Evolutionary conservation across 176 grass and related monocot genomes (phyloP), one percentile per base, ranked within the genome.

Genomic region (Musa schizocarpa): DNA sequence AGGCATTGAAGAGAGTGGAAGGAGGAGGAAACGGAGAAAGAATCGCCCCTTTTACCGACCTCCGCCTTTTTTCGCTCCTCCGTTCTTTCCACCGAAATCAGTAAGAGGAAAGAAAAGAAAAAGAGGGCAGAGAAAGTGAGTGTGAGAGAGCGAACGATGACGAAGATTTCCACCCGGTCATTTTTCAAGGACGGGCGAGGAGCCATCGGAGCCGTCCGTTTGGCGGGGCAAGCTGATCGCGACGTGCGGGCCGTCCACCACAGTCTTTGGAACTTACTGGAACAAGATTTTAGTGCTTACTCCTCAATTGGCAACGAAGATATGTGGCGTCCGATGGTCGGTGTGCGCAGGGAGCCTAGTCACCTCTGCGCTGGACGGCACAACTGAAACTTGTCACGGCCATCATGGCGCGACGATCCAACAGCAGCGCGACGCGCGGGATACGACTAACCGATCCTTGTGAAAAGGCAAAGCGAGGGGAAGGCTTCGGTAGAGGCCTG

Each of bases 11-110:
- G 72, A 57, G 8, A 56, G 13, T 10, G 53, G 10, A 22, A 74
- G 16, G 68, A 71, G 68, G 49, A 71, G n/a, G 68, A 71, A 26
- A 52, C 68, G 50, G 50, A 50, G 50, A 71, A 21, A 74, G 53
- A 29, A 74, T 9, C 68, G 17, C 68, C 68, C 10, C 12, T 50
- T n/a, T 20, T 48, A 17, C 68, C 68, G 68, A 70, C 20, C 68
- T 70, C 48, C 48, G 48, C 68, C 68, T 70, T 70, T 52, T 70
- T 48, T 52, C 34, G 68, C 68, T 51, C 68, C 51, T 52, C 17
- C 43, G 34, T 10, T 50, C 48, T 70, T 70, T 49, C 68, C 43
- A 50, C 68, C 68, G 63, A 65, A 65, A 65, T 29, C 9, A 65
- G 27, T 9, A 3, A 26, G 13, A 27, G 9, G 20, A 65, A 59